Evolutionary conservation across 768 basidiomycete species (phyloP), one percentile per base, ranked within the genome.

Genomic region (Albatrellus ellisii): DNA sequence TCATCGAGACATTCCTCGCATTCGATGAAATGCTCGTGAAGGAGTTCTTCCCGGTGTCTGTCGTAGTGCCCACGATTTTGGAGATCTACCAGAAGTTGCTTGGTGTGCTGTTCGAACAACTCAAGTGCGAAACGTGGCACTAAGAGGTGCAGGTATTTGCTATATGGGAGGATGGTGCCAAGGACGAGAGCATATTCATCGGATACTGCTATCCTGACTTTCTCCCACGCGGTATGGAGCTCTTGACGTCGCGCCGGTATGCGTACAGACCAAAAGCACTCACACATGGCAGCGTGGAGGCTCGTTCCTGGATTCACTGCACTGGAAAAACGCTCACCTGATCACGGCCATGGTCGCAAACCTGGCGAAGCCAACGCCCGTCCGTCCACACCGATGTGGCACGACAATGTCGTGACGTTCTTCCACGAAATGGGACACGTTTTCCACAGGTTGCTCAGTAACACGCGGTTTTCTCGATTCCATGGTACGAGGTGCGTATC

Each of bases 201-300:
- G 89, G 89, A 2, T 81, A 86, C 58, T 83, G 84, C 55, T 87
- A 87, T 52, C 78, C 91, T 22, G 89, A 92, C 53, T 70, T 91
- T 33, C 88, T 82, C 68, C 86, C 86, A 43, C 76, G 86, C 17
- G 70, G 85, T 84, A 56, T 8, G 61, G n/a, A n/a, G n/a, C n/a
- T n/a, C n/a, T n/a, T n/a, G 2, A 25, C 24, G 12, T 39, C 7
- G 24, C 24, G 15, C 24, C 26, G 18, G 33, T 17, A 28, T 22
- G n/a, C 12, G 32, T 47, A 4, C 46, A 85, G 83, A 67, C 36
- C 69, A 69, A 36, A 90, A 89, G 55, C 90, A 87, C 57, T 73
- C 81, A 9, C 87, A 91, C 61, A 87, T 88, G 0, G 86, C 86
- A 1, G 86, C 90, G 1, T 91, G 85, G 82, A 67, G 73, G 5